phyloP scores from a whole-genome alignment of 768 basidiomycete species.

The Nidularia sp. region DNA sequence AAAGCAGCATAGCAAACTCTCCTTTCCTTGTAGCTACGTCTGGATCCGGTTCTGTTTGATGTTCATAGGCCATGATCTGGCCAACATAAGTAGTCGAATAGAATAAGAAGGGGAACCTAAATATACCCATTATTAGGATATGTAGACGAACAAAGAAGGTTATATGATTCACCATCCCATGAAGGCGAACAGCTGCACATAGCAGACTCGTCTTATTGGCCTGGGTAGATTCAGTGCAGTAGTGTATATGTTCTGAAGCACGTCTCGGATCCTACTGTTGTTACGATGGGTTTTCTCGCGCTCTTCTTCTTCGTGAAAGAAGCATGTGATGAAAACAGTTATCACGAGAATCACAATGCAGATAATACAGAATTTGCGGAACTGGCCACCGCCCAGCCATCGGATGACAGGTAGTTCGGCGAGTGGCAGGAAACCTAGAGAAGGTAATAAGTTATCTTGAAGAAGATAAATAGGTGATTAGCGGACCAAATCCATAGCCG shows the following conservation, averaged over 20 bases:
- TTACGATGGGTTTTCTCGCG: slow-evolving; percentile 24
- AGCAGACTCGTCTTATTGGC: slow-evolving; percentile 84
- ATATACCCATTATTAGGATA: not conserved
- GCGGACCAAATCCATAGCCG: slow-evolving; percentile 85
- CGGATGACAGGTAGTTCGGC: slow-evolving; percentile 71
- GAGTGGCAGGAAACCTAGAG: slow-evolving; percentile 82
- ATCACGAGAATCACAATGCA: slow-evolving; percentile 72
- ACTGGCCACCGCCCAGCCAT: slow-evolving; percentile 86
- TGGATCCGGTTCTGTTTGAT: slow-evolving; percentile 67
- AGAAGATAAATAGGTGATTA: not conserved
- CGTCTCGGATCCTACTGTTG: slow-evolving; percentile 48
- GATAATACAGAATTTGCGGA: slow-evolving; percentile 92
- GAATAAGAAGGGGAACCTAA: slow-evolving; percentile 93
- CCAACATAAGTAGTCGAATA: slow-evolving; percentile 95
- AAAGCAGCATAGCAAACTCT: slow-evolving; percentile 84
- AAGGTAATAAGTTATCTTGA: slow-evolving; percentile 5
- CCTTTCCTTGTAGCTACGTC: slow-evolving; percentile 85
- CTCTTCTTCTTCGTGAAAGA: slow-evolving; percentile 77
- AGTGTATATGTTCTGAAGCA: slow-evolving; percentile 73
- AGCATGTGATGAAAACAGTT: slow-evolving; percentile 89
- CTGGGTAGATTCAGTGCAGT: slow-evolving; percentile 75
- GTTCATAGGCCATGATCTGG: slow-evolving; percentile 86
- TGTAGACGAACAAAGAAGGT: not conserved
- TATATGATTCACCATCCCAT: slow-evolving; percentile 78
- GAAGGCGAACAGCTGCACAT: slow-evolving; percentile 92